A percentile compares a stretch with the other conserved stretches of the same genome.
Conservation (phyloP, 2,329 filamentous ascomycete species). For the Arachnopeziza araneosa region DNA sequence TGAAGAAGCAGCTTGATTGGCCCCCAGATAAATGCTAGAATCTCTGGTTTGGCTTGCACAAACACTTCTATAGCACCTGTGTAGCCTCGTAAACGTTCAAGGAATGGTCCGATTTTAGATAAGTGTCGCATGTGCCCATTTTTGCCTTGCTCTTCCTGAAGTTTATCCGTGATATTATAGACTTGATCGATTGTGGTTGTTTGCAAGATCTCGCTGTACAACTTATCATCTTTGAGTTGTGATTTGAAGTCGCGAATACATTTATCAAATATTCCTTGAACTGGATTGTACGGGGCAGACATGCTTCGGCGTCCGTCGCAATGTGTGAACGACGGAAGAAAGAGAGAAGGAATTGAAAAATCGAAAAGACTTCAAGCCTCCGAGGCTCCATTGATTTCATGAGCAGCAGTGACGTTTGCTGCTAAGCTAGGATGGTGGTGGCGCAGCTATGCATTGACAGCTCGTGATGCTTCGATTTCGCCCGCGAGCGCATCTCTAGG, state of each 20-base stretch:
- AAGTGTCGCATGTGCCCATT: slow-evolving; percentile 27
- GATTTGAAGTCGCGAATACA: neutral
- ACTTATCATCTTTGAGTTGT: neutral
- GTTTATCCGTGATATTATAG: slow-evolving; percentile 30
- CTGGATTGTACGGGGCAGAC: no score
- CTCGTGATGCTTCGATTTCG: no score
- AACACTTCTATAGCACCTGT: slow-evolving; percentile 27
- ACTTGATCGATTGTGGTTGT: slow-evolving; percentile 29
- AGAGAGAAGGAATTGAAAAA: no score
- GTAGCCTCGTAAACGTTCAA: slow-evolving; percentile 29
- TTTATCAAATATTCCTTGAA: neutral
- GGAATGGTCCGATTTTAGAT: slow-evolving; percentile 29
- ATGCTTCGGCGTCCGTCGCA: no score
- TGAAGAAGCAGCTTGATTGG: slow-evolving; percentile 30
- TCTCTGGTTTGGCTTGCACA: slow-evolving; percentile 30
- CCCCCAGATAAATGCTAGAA: slow-evolving; percentile 35
- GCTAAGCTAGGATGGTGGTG: no score
- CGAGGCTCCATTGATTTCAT: no score
- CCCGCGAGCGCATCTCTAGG: no score
- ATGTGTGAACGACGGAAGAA: no score
- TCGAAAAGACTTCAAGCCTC: no score
- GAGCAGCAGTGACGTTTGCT: no score
- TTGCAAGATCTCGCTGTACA: slow-evolving; percentile 4
- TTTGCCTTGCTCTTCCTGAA: slow-evolving; percentile 30
- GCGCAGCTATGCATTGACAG: no score